Conservation (phyloP, 202 grass and related monocot genomes). For the Setaria viridis region DNA sequence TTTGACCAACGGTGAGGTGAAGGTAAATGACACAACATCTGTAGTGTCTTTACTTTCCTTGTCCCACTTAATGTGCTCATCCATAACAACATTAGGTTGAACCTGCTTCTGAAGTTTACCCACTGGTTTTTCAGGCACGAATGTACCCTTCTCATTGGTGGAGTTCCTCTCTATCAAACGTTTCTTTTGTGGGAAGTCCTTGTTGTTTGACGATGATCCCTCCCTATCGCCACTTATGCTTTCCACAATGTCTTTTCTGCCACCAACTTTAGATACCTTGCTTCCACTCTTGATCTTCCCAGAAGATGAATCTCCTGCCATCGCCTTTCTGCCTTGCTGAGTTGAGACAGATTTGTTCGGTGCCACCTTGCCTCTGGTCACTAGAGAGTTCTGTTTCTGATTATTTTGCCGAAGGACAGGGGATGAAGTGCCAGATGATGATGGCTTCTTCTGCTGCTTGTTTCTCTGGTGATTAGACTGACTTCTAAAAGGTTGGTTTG, state of each 20-base stretch:
- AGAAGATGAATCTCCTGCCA: conserved; percentile 65
- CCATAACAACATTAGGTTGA: conserved; percentile 73
- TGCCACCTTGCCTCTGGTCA: conserved; percentile 57
- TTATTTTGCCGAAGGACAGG: conserved; percentile 81
- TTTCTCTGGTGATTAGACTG: conserved; percentile 61
- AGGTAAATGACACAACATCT: conserved; percentile 92
- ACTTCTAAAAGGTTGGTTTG: conserved; percentile 64
- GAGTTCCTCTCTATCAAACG: conserved; percentile 71
- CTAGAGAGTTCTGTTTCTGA: conserved; percentile 86
- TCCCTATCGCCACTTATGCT: conserved; percentile 60
- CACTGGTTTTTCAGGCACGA: conserved; percentile 45
- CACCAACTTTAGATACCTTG: conserved; percentile 63
- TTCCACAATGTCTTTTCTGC: conserved; percentile 57
- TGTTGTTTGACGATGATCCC: conserved; percentile 64
- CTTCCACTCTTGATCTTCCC: conserved; percentile 68
- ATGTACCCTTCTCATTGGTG: conserved; percentile 55
- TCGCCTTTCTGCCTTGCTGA: conserved; percentile 70
- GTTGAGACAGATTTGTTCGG: conserved; percentile 55
- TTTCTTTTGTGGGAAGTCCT: conserved; percentile 92
- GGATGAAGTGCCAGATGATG: conserved; percentile 51
- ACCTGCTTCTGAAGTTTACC: conserved; percentile 52
- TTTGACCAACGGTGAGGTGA: conserved; percentile 84
- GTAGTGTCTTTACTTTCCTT: conserved; percentile 63
- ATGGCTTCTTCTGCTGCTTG: conserved; percentile 74
- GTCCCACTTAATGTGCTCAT: conserved; percentile 67